phyloP scores from a whole-genome alignment of 768 basidiomycete genomes.

The Hebeloma cylindrosporum region DNA sequence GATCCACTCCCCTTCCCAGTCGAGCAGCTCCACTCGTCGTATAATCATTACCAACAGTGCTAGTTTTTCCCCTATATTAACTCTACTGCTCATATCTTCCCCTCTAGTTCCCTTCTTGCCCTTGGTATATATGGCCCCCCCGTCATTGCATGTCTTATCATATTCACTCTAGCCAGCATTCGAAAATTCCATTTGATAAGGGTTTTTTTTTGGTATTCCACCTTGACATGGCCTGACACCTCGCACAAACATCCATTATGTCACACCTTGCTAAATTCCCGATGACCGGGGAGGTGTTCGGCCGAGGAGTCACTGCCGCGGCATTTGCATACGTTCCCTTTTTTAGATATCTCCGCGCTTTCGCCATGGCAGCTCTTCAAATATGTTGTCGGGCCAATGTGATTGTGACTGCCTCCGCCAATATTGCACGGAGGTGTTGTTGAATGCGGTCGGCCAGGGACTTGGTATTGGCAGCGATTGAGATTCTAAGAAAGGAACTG shows the following conservation, averaged over 20 bases:
- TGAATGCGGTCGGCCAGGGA: constrained; percentile 63
- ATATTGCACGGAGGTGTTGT: constrained; percentile 61
- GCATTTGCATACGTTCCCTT: too few species aligned
- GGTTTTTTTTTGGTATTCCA: constrained; percentile 14
- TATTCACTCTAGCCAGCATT: constrained; percentile 15
- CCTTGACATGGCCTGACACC: constrained; percentile 2
- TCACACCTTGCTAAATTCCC: constrained; percentile 7
- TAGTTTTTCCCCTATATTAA: constrained; percentile 44
- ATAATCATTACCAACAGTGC: constrained; percentile 65
- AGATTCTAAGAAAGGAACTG: constrained; percentile 51
- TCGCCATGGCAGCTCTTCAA: neutral
- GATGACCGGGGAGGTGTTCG: constrained; percentile 10
- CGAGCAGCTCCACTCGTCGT: constrained; percentile 45
- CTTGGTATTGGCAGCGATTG: constrained; percentile 49
- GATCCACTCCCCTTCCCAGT: constrained; percentile 72
- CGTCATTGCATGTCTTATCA: constrained; percentile 19
- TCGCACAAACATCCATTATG: neutral
- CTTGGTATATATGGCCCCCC: constrained; percentile 25
- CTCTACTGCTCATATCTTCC: constrained; percentile 24
- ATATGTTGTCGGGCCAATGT: constrained; percentile 9
- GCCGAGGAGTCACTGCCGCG: too few species aligned
- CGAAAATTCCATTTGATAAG: constrained; percentile 20
- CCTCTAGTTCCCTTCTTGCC: constrained; percentile 18
- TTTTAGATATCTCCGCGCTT: neutral
- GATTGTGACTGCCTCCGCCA: constrained; percentile 7